Conservation (phyloP, 192 early-diverging fungal species). For the Globomyces pollinis-pini region DNA sequence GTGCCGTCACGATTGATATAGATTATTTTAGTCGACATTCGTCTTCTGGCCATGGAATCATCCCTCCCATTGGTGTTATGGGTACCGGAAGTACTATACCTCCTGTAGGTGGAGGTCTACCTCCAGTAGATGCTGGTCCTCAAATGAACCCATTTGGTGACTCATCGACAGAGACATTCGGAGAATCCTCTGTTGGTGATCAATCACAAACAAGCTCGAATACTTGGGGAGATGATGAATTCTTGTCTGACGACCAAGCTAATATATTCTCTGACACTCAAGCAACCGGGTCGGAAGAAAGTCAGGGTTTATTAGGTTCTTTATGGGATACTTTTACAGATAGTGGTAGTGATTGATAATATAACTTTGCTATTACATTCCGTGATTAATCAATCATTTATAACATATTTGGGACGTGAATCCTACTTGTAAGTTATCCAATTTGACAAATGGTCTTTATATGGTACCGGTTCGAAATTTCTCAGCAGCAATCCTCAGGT, state of each 20-base stretch:
- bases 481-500: too few species aligned
- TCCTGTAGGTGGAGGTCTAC: not conserved
- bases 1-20: conserved; percentile 79
- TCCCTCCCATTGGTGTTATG: not conserved
- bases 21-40: conserved; percentile 82
- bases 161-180: not conserved
- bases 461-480: too few species aligned
- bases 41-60: not conserved
- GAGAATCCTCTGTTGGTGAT: not conserved
- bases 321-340: not conserved
- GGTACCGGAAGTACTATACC: not conserved
- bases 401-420: too few species aligned
- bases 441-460: too few species aligned
- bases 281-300: not conserved
- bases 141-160: too few species aligned
- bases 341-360: too few species aligned
- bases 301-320: not conserved
- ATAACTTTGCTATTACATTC: too few species aligned
- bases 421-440: too few species aligned
- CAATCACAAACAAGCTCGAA: not conserved
- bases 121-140: not conserved
- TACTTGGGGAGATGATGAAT: conserved; percentile 6
- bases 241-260: conserved; percentile 3
- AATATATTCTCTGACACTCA: not conserved
- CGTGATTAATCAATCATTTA: too few species aligned